Evolutionary conservation across 2,329 filamentous ascomycete species (phyloP), one percentile per base, ranked within the genome.

Genomic region (Phyllosticta citribraziliensis): DNA sequence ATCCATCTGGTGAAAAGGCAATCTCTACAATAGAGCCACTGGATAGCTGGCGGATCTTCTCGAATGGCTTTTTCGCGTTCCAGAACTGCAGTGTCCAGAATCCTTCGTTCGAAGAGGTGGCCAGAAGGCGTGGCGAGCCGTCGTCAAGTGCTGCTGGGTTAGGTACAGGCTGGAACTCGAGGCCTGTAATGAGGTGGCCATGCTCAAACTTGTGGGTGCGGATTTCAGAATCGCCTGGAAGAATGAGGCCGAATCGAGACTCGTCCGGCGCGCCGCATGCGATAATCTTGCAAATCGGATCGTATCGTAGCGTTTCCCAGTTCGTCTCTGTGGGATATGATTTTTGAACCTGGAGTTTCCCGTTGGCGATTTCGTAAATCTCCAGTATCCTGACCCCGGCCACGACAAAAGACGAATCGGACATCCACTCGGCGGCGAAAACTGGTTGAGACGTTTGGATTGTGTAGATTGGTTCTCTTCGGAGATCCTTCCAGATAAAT

Each of bases 401-500:
- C 11, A 79, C 74, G 10, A 76, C 70, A 63, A 80, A 78, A 1
- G 70, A 69, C 2, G 73, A 70, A 14, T 76, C 72, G 53, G 68
- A 73, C 51, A 74, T 74, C 77, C 78, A 79, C 12, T 72, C 70
- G 1, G 74, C 77, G 62, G 79, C 78, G 25, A 74, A 68, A 1
- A 78, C 72, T 58, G 70, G 70, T 4, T 71, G 70, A 22, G 76
- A 73, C 10, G 72, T 73, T 56, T 77, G 77, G 19, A 74, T 69
- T 24, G 70, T 72, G 72, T 73, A 77, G 4, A 74, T 67, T 5
- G 76, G 75, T 27, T 76, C 73, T 22, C 69, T 69, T 53, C 63
- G 62, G 52, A 58, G 51, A 5, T 66, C 57, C 47, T 70, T 73
- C 72, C 72, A 75, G 22, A 75, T 67, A 54, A 72, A 72, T 60